Percentiles rank a stretch among this genome's conserved stretches.
phyloP scores from a whole-genome alignment of 2,329 filamentous ascomycete genomes.

The Cordyceps cateniannulata region DNA sequence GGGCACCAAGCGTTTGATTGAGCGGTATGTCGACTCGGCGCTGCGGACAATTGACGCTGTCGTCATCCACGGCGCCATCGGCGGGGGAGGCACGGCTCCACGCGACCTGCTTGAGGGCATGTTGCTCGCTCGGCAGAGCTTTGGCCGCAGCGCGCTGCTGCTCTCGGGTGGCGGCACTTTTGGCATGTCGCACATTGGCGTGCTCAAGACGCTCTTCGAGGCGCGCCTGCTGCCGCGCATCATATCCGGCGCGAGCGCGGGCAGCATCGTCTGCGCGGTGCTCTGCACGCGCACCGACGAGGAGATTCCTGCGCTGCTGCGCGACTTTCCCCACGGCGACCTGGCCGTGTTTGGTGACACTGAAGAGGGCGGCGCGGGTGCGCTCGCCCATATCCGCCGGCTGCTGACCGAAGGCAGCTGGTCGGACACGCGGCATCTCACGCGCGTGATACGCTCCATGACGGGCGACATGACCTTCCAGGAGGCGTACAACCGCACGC shows the following conservation, averaged over 20 bases:
- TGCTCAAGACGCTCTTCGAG: conserved; percentile 75
- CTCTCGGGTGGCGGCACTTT: conserved; percentile 84
- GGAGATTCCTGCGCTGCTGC: conserved; percentile 64
- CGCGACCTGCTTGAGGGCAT: conserved; percentile 60
- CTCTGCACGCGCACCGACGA: conserved; percentile 72
- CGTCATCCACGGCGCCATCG: conserved; percentile 51
- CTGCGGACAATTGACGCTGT: conserved; percentile 67
- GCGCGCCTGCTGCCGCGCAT: conserved; percentile 72
- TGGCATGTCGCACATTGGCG: conserved; percentile 87
- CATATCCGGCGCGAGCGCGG: conserved; percentile 81
- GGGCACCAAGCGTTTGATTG: conserved; percentile 81
- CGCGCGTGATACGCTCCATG: conserved; percentile 70
- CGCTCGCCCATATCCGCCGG: conserved; percentile 63
- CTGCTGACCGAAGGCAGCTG: conserved; percentile 77
- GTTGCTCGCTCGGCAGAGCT: conserved; percentile 67
- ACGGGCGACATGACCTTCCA: conserved; percentile 90
- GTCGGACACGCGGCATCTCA: conserved; percentile 78
- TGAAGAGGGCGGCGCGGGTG: conserved; percentile 48
- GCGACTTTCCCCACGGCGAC: conserved; percentile 71
- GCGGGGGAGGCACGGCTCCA: conserved; percentile 36
- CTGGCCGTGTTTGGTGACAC: conserved; percentile 68
- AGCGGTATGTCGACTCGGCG: conserved; percentile 77
- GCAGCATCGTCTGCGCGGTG: conserved; percentile 78
- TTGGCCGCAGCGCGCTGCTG: conserved; percentile 76
- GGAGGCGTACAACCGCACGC: conserved; percentile 91